Evolutionary conservation across 805 yeast species (phyloP).

Genomic region (Kazachstania bromeliacearum): DNA sequence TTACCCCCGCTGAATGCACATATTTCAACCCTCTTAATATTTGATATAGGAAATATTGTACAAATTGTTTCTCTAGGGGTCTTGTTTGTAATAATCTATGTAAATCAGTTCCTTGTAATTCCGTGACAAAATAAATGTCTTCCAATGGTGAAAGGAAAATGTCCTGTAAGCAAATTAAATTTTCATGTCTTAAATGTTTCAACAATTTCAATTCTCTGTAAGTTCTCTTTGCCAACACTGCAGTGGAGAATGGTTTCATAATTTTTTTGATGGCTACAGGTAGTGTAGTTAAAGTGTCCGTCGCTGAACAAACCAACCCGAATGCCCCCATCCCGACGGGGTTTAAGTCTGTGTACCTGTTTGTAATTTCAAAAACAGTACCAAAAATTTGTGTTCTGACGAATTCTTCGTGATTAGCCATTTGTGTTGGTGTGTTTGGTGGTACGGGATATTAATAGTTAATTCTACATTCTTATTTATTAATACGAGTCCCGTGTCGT

Average conservation of each 20-base stretch:
- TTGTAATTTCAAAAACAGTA: slow-evolving; percentile 88
- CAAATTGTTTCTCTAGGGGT: slow-evolving; percentile 92
- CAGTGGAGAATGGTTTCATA: slow-evolving; percentile 93
- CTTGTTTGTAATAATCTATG: slow-evolving; percentile 85
- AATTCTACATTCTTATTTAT: neutral
- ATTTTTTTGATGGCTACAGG: slow-evolving; percentile 96
- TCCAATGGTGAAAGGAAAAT: slow-evolving; percentile 90
- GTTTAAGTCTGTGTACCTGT: slow-evolving; percentile 79
- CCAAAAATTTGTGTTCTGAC: slow-evolving; percentile 85
- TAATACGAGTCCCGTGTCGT: too few relatives aligned
- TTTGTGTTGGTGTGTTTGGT: slow-evolving; percentile 10
- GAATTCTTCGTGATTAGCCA: slow-evolving; percentile 33
- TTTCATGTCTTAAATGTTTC: slow-evolving; percentile 91
- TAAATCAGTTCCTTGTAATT: slow-evolving; percentile 91
- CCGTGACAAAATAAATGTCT: slow-evolving; percentile 93
- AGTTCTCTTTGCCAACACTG: slow-evolving; percentile 92
- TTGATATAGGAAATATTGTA: slow-evolving; percentile 93
- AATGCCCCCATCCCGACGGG: slow-evolving; percentile 99
- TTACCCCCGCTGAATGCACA: slow-evolving; percentile 87
- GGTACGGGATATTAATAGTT: neutral
- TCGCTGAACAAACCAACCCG: slow-evolving; percentile 94
- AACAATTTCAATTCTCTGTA: slow-evolving; percentile 89
- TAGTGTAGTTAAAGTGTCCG: slow-evolving; percentile 81
- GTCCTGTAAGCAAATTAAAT: slow-evolving; percentile 84
- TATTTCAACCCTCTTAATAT: slow-evolving; percentile 82